These are phyloP conservation scores for Russula earlei DNA, from an alignment of 768 basidiomycete species.

Conservation along the genomic window DNA sequence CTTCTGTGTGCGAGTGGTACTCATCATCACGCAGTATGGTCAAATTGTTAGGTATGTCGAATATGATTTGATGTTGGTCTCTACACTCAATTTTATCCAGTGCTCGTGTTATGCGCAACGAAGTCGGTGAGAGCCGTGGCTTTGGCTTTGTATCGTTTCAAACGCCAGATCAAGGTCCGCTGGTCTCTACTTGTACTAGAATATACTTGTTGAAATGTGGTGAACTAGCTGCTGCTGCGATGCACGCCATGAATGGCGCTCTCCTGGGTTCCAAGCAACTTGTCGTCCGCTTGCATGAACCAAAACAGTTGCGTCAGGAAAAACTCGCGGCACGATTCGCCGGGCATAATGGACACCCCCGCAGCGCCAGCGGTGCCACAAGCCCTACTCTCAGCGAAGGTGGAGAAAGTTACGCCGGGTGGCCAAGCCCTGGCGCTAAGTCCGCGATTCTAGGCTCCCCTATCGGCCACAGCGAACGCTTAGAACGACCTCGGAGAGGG, in stretches of 20 bases:
- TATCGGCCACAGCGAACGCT: slow-evolving; percentile 42
- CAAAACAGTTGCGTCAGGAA: slow-evolving; percentile 84
- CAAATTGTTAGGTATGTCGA: slow-evolving; percentile 71
- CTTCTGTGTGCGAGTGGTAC: background rate
- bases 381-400: slow-evolving; percentile 78
- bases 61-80: background rate
- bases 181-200: background rate
- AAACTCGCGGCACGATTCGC: slow-evolving; percentile 78
- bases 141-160: slow-evolving; percentile 91
- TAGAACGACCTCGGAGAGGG: slow-evolving; percentile 60
- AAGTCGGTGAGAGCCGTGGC: slow-evolving; percentile 68
- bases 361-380: slow-evolving; percentile 73
- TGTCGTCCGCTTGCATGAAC: slow-evolving; percentile 83
- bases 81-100: slow-evolving; percentile 30
- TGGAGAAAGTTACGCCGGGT: slow-evolving; percentile 65
- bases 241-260: slow-evolving; percentile 74
- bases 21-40: slow-evolving; percentile 48
- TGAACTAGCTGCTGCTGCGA: slow-evolving; percentile 52
- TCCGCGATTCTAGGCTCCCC: slow-evolving; percentile 48
- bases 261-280: slow-evolving; percentile 66
- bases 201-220: slow-evolving; percentile 1
- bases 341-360: slow-evolving; percentile 67
- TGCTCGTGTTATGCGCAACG: slow-evolving; percentile 89
- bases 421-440: slow-evolving; percentile 62
- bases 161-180: slow-evolving; percentile 65